These are phyloP conservation scores for Emmonsiellopsis sp. DNA, from an alignment of 2,329 filamentous ascomycete species.

Conservation along the genomic window DNA sequence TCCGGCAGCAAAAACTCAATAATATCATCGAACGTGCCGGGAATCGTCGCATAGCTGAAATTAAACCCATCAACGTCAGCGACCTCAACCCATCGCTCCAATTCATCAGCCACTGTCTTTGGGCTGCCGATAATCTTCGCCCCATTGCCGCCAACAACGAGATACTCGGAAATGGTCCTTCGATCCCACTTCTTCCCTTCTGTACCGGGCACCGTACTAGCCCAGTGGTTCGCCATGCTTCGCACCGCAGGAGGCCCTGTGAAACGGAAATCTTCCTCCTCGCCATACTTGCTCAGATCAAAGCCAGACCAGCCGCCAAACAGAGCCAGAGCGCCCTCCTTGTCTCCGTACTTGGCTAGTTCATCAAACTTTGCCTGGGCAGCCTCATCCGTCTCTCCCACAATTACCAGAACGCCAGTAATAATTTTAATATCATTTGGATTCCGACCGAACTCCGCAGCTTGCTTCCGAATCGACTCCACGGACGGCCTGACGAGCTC, in stretches of 20 bases:
- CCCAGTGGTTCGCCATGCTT: slow-evolving; percentile 38
- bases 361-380: slow-evolving; percentile 36
- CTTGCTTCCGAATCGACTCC: slow-evolving; percentile 32
- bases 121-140: slow-evolving; percentile 28
- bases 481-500: slow-evolving; percentile 35
- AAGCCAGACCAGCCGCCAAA: slow-evolving; percentile 42
- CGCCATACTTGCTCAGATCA: slow-evolving; percentile 33
- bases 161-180: slow-evolving; percentile 25
- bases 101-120: slow-evolving; percentile 28
- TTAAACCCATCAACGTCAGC: slow-evolving; percentile 30
- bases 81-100: slow-evolving; percentile 29
- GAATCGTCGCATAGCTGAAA: slow-evolving; percentile 25
- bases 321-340: slow-evolving; percentile 35
- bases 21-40: slow-evolving; percentile 29
- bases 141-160: slow-evolving; percentile 27
- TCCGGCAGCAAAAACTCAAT: slow-evolving; percentile 25
- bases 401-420: slow-evolving; percentile 35
- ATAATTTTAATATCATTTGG: slow-evolving; percentile 36
- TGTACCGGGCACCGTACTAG: slow-evolving; percentile 33
- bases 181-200: slow-evolving; percentile 32
- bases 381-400: slow-evolving; percentile 37
- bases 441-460: slow-evolving; percentile 30
- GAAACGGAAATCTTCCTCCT: slow-evolving; percentile 40
- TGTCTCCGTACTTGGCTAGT: slow-evolving; percentile 35
- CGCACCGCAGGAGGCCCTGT: slow-evolving; percentile 33